A percentile compares a stretch with the other conserved stretches of the same genome.
Conservation (phyloP, 2,329 filamentous ascomycete species). For the Helminthosporium solani region DNA sequence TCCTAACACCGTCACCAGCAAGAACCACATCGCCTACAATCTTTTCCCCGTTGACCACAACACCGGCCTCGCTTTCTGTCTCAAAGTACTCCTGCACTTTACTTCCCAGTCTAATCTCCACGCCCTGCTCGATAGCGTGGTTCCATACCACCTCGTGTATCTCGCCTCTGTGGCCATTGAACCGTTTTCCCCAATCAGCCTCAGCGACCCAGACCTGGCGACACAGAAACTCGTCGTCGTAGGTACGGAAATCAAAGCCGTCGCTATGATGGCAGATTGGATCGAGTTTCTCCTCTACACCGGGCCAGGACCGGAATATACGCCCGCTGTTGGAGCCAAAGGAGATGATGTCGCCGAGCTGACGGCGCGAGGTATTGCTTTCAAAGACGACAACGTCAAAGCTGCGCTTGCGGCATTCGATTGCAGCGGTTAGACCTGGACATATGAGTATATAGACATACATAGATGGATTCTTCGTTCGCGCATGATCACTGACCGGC, state of each 20-base stretch:
- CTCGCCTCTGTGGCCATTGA: slow-evolving; percentile 62
- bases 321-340: slow-evolving; percentile 62
- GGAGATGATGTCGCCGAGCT: slow-evolving; percentile 61
- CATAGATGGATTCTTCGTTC: too few relatives aligned
- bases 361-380: slow-evolving; percentile 54
- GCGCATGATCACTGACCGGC: slow-evolving; percentile 40
- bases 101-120: slow-evolving; percentile 55
- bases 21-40: slow-evolving; percentile 51
- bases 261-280: slow-evolving; percentile 53
- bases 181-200: slow-evolving; percentile 48
- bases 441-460: slow-evolving; percentile 43
- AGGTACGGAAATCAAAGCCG: slow-evolving; percentile 61
- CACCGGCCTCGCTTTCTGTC: slow-evolving; percentile 52
- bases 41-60: slow-evolving; percentile 50
- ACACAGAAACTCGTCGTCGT: slow-evolving; percentile 59
- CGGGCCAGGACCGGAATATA: slow-evolving; percentile 54
- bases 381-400: slow-evolving; percentile 59
- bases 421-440: slow-evolving; percentile 60
- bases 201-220: slow-evolving; percentile 50
- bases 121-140: slow-evolving; percentile 54
- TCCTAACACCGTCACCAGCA: slow-evolving; percentile 54
- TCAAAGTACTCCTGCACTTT: slow-evolving; percentile 57
- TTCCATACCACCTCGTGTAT: slow-evolving; percentile 59
- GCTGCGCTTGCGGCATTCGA: slow-evolving; percentile 61
- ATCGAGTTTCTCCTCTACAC: slow-evolving; percentile 50